phyloP scores from a whole-genome alignment of 1,284 basidiomycete genomes.

The Amylostereum areolatum region DNA sequence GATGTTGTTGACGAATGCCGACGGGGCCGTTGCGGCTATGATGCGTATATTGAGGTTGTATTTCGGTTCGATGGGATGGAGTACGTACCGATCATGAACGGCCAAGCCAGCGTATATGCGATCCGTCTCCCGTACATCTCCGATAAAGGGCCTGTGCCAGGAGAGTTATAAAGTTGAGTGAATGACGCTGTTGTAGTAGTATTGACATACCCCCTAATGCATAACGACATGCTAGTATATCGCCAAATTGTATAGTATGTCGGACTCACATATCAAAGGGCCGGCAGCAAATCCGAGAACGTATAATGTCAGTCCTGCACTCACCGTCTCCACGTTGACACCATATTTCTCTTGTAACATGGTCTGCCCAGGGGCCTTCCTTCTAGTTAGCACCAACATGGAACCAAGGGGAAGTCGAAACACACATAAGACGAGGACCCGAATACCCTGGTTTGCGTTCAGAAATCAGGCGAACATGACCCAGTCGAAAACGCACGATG shows the following conservation, averaged over 20 bases:
- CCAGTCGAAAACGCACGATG: constrained; percentile 1
- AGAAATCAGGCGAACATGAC: not conserved
- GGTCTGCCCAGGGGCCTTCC: constrained; percentile 19
- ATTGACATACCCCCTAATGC: constrained; percentile 17
- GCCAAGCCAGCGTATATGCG: constrained; percentile 19
- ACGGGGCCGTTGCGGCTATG: constrained; percentile 10
- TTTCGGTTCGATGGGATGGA: not conserved
- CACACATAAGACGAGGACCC: constrained; percentile 19
- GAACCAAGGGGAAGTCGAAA: not conserved
- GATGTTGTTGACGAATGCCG: constrained; percentile 16
- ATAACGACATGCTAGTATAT: not conserved
- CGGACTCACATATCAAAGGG: constrained; percentile 19
- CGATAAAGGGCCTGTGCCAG: constrained; percentile 17
- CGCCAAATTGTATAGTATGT: not conserved
- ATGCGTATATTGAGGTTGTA: not conserved
- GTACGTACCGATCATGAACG: constrained; percentile 16
- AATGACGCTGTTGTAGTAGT: not conserved
- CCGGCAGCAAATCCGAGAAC: constrained; percentile 22
- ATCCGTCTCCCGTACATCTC: constrained; percentile 19
- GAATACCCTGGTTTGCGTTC: constrained; percentile 7
- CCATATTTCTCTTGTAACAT: constrained; percentile 16
- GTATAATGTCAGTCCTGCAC: constrained; percentile 20
- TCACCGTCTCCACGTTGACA: constrained; percentile 16
- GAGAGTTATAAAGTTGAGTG: not conserved
- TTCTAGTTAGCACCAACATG: not conserved